Evolutionary conservation across 352 stramenopile species (phyloP), one percentile per base, ranked within the genome.

Genomic region (Halophytophthora batemanensis): DNA sequence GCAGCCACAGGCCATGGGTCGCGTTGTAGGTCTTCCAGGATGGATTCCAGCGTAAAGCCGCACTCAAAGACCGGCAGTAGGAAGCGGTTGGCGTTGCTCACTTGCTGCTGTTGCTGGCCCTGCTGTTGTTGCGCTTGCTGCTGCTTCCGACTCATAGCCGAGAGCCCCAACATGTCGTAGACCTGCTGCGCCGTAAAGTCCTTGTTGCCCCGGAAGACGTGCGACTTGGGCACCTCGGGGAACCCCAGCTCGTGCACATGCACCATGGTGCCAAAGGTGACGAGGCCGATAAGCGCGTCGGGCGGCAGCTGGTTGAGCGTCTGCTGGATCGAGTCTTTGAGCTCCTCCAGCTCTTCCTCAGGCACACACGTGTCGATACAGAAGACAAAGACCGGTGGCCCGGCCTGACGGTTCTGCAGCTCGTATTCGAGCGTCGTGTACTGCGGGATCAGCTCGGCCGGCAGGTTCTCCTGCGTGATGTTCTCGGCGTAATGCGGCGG

Each of bases 401-500:
- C 93, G 15, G 86, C 86, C 56, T 93, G 73, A 19, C 82, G 82
- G 58, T 89, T 86, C 63, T 98, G 96, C 42, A 99, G 77, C 65
- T 99, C 95, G 72, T 99, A 99, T 73, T 99, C 98, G 22, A 98
- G 90, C 35, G 97, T 99, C n/a, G 93, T 97, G 74, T 98, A 99
- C 72, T 99, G 93, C 35, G 96, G 96, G 66, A 99, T 99, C 6
- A 99, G 86, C 71, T 99, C 97, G 6, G 97, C 97, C 2, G 98
- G 98, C 22, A 99, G 75, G 71, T 99, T 99, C 17, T 92, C 93
- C 71, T 99, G 96, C 35, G 93, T 97, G 63, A 99, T 99, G 67
- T 98, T 98, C 61, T 98, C 93, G 2, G 91, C 83, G 45, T 93
- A 95, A 57, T 93, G 87, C 51, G 83, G 85, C 21, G 86, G 98